Evolutionary conservation across 1,284 basidiomycete genomes (phyloP), one percentile per base, ranked within the genome.

Genomic region (Sphagnurus paluster): DNA sequence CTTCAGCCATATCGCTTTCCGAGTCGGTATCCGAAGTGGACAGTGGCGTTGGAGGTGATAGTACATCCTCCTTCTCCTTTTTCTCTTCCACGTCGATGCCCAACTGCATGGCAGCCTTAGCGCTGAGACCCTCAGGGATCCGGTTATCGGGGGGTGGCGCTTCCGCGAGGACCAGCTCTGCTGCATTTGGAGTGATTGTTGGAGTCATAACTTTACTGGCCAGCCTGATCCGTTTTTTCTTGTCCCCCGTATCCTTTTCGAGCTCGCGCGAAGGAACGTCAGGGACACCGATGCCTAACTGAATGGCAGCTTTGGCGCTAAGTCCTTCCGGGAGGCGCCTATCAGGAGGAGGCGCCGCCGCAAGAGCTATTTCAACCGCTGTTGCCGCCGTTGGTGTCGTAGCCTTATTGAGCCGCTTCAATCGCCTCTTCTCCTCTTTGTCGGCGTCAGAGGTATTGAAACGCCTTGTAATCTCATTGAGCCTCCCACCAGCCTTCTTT

Each of bases 251-350:
- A n/a, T n/a, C n/a, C 20, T 52, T 52, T n/a, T 53, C 51, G 11
- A 52, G 54, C 8, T 54, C 35, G 6, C 37, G 43, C 41, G 43
- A 30, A 11, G 46, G 35, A 9, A 23, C 10, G 24, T 44, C 17
- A 10, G 46, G 44, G 10, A 43, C 46, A 10, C 19, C 23, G 10
- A 75, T 67, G 2, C 73, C 76, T 8, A 76, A 64, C 21, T 65
- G 67, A 20, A 56, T 64, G 14, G 71, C 71, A 33, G 69, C 71
- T 60, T 77, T 79, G 5, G 66, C 56, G 38, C 56, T 67, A 26
- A 67, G 45, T 9, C 35, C 46, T 23, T 62, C 60, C 19, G 68
- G 64, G 29, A 67, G 44, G 44, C 46, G 38, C 2, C 32, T 52
- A 25, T 54, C 49, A 19, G 33, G 39, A 19, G 44, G 32, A 16